A percentile compares a stretch with the other conserved stretches of the same genome.
Conservation (phyloP, 2,329 filamentous ascomycete genomes). For the Trichoderma sp. region DNA sequence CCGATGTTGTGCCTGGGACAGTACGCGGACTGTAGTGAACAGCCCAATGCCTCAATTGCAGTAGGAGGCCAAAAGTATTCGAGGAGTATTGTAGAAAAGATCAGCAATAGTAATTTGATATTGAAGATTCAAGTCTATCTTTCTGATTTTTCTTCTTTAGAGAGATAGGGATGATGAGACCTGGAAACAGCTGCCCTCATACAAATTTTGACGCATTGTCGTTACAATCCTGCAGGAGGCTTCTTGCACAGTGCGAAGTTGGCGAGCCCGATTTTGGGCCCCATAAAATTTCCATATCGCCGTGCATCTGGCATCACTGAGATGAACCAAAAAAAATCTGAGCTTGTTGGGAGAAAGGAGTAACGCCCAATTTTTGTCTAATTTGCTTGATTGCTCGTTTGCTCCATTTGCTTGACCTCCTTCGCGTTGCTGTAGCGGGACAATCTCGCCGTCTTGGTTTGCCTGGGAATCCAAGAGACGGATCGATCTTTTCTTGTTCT, state of each 20-base stretch:
- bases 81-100: background rate
- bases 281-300: conserved; percentile 14
- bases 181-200: background rate
- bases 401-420: background rate
- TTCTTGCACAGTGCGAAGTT: background rate
- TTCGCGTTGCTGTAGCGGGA: background rate
- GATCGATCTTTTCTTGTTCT: background rate
- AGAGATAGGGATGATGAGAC: background rate
- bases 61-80: background rate
- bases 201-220: background rate
- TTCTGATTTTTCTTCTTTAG: background rate
- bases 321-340: background rate
- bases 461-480: background rate
- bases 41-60: background rate
- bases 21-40: background rate
- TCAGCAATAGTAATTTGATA: background rate
- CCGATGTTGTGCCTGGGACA: background rate
- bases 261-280: background rate
- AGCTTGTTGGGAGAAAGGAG: background rate
- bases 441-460: background rate
- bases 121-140: background rate
- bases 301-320: background rate
- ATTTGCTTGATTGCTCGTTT: background rate
- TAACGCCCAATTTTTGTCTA: background rate
- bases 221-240: too few species aligned